Conservation (phyloP, 306 rosid species). For the Quercus suber region DNA sequence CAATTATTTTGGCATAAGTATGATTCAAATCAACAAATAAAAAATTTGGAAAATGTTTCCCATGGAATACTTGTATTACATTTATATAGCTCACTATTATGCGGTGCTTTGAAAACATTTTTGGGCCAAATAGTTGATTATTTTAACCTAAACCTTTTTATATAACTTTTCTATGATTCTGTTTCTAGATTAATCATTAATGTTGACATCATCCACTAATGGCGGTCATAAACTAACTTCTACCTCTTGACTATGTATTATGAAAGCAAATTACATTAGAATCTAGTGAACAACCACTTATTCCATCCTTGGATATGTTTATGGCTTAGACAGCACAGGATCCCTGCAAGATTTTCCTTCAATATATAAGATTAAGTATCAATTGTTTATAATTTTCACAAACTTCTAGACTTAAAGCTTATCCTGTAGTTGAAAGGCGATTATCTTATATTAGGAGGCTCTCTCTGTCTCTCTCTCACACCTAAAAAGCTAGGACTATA, state of each 20-base stretch:
- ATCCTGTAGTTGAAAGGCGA: slow-evolving; percentile 13
- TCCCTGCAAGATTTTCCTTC: slow-evolving; percentile 29
- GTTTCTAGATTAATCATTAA: slow-evolving; percentile 33
- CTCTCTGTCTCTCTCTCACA: not conserved
- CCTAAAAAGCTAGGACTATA: no score
- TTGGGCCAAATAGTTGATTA: no score
- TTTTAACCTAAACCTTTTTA: not conserved
- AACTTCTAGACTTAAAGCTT: slow-evolving; percentile 11
- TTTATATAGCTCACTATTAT: no score
- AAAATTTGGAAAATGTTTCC: no score
- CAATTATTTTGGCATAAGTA: no score
- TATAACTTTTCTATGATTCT: slow-evolving; percentile 25
- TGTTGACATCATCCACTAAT: slow-evolving; percentile 39
- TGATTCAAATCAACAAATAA: no score
- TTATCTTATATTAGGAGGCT: not conserved
- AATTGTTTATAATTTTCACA: not conserved
- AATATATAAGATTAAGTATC: not conserved
- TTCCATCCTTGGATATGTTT: slow-evolving; percentile 12
- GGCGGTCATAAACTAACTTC: slow-evolving; percentile 19
- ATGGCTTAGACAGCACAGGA: slow-evolving; percentile 4
- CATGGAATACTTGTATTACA: no score
- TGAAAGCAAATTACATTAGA: not conserved
- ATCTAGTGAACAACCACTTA: slow-evolving; percentile 21
- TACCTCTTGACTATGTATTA: not conserved
- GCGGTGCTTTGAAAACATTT: no score